Conservation (phyloP, 2,329 filamentous ascomycete genomes). For the Fonsecaea pedrosoi region DNA sequence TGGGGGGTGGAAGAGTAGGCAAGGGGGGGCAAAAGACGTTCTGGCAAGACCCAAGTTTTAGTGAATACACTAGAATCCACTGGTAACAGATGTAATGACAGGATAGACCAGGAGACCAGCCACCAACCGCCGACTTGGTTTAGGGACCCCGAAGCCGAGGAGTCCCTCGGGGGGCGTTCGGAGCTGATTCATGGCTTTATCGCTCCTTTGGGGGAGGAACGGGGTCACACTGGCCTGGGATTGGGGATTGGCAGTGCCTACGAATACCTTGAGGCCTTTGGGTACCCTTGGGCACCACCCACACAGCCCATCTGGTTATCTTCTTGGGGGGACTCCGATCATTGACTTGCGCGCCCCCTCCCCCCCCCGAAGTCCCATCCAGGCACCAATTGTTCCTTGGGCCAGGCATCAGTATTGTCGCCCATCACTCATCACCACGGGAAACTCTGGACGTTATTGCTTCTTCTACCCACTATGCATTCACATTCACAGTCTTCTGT, state of each 20-base stretch:
- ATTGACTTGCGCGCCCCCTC: neutral
- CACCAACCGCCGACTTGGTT: neutral
- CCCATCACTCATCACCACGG: neutral
- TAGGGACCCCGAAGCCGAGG: neutral
- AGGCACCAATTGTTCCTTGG: neutral
- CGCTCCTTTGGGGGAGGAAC: constrained; percentile 20
- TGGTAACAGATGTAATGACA: constrained; percentile 25
- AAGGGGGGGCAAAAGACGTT: constrained; percentile 14
- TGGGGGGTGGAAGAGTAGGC: constrained; percentile 12
- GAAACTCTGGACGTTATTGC: neutral
- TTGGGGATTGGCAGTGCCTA: neutral
- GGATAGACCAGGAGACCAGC: neutral
- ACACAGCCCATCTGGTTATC: constrained; percentile 6
- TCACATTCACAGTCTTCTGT: too few relatives aligned
- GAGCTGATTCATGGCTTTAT: constrained; percentile 2
- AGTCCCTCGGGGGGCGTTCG: constrained; percentile 7
- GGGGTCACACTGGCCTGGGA: constrained; percentile 10
- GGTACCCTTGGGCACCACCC: constrained; percentile 12
- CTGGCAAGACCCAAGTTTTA: neutral
- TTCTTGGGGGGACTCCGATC: constrained; percentile 4
- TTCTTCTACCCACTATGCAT: too few relatives aligned
- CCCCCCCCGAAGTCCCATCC: neutral
- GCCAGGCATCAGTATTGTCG: neutral
- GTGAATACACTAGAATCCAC: constrained; percentile 3
- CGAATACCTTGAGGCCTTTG: neutral